phyloP scores from a whole-genome alignment of 192 early-diverging fungal species.

The Diversispora epigaea region DNA sequence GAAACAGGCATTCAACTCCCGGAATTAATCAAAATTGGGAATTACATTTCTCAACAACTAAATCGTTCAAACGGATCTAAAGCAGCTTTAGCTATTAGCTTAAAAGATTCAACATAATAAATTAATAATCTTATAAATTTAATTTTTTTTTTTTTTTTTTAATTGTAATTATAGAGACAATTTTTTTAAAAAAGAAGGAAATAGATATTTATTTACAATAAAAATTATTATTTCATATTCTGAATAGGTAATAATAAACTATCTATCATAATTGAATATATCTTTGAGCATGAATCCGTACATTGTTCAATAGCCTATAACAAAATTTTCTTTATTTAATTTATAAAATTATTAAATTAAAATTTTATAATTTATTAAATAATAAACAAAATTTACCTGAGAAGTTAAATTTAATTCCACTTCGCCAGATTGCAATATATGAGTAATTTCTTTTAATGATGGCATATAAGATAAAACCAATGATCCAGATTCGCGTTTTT shows the following conservation, averaged over 20 bases:
- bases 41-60: constrained; percentile 85
- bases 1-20: constrained; percentile 77
- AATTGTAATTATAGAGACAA: too few species aligned
- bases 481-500: constrained; percentile 55
- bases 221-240: constrained; percentile 17
- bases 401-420: constrained; percentile 46
- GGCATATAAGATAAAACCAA: constrained; percentile 79
- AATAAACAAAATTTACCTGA: constrained; percentile 43
- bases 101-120: neutral
- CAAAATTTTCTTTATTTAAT: neutral
- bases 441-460: constrained; percentile 74
- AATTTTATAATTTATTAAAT: neutral
- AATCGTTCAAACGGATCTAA: constrained; percentile 64
- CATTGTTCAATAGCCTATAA: constrained; percentile 69
- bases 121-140: too few species aligned
- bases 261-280: constrained; percentile 67
- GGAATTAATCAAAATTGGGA: constrained; percentile 72
- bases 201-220: neutral
- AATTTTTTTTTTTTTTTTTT: too few species aligned
- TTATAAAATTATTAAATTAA: neutral
- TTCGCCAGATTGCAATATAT: constrained; percentile 73
- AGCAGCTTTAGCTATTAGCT: constrained; percentile 50
- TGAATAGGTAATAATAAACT: constrained; percentile 53
- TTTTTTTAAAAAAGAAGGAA: too few species aligned
- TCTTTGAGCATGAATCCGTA: constrained; percentile 74